phyloP scores from a whole-genome alignment of 495 filamentous ascomycete species.

The Tuber aestivum region DNA sequence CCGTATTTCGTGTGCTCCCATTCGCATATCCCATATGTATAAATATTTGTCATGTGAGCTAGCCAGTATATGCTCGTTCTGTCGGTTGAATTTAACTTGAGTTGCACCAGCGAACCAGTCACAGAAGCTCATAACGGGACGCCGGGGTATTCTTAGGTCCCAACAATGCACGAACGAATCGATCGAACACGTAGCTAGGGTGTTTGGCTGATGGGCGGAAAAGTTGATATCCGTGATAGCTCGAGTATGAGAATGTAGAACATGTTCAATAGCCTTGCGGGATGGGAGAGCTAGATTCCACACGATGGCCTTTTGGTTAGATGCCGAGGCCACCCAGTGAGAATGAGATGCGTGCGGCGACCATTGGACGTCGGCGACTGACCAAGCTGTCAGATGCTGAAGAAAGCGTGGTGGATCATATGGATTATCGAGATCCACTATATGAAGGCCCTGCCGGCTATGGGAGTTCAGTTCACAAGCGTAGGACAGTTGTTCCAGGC shows the following conservation, averaged over 20 bases:
- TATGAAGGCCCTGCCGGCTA: conserved; percentile 74
- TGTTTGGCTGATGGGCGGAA: conserved; percentile 82
- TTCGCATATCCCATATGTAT: conserved; percentile 85
- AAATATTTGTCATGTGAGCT: conserved; percentile 83
- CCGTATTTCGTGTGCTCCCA: conserved; percentile 67
- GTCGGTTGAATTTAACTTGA: conserved; percentile 91
- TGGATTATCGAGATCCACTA: conserved; percentile 89
- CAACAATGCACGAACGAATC: conserved; percentile 92
- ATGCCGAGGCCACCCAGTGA: conserved; percentile 89
- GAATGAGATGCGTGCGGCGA: conserved; percentile 84
- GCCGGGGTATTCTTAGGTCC: conserved; percentile 74
- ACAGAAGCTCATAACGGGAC: conserved; percentile 72
- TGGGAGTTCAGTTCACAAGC: conserved; percentile 26
- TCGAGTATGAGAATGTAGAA: conserved; percentile 79
- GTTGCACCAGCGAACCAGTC: conserved; percentile 94
- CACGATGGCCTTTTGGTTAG: conserved; percentile 89
- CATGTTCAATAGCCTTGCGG: conserved; percentile 72
- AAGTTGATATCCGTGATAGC: conserved; percentile 98
- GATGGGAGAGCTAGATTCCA: conserved; percentile 84
- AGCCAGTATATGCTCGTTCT: conserved; percentile 75
- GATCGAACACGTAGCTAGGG: conserved; percentile 83
- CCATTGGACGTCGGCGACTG: conserved; percentile 98
- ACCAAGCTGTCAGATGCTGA: conserved; percentile 81
- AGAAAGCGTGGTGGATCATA: conserved; percentile 83
- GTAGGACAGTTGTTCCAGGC: background rate